Evolutionary conservation across 768 basidiomycete species (phyloP), one percentile per base, ranked within the genome.

Genomic region (Podaxis sp.): DNA sequence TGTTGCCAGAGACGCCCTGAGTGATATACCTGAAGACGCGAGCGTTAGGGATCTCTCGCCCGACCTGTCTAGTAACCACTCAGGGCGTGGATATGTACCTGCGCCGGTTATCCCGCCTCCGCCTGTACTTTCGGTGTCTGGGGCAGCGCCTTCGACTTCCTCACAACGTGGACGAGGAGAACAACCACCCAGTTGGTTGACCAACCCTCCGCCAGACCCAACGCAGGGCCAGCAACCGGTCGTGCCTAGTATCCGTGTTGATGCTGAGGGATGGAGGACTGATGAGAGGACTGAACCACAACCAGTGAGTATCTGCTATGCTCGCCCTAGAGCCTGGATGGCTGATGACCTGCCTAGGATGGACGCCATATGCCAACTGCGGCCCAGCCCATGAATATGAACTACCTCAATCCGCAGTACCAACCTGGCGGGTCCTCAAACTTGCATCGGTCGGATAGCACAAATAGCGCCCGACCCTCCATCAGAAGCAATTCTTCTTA

Each of bases 11-110:
- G 61, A 55, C 12, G 33, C 17, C 36, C 40, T 62, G 47, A 55
- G 61, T 51, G 61, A 55, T 55, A 62, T 62, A 49, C 61, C 61
- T 1, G 61, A 62, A 22, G 61, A 62, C 46, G 54, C 43, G 7
- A 62, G 61, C 25, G 7, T 50, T 8, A 24, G 61, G 15, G n/a
- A 19, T 24, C 2, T 38, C 5, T 59, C 58, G 22, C 57, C 49
- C 22, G 55, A 25, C 7, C 12, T 24, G 9, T 50, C 49, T 41
- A 40, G 12, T 24, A 41, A 27, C 25, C 15, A 12, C 4, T 38
- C 41, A 2, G 13, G 49, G 22, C 22, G 49, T 25, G 49, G 49
- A 4, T 6, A 50, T 50, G 25, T 12, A 17, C 13, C 49, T 50
- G 49, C 22, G 1, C 40, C 52, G 17, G 51, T 60, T 22, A 37